Base-by-base conservation (phyloP, 1,284 basidiomycete species). In the Ganoderma leucocontextum region DNA sequence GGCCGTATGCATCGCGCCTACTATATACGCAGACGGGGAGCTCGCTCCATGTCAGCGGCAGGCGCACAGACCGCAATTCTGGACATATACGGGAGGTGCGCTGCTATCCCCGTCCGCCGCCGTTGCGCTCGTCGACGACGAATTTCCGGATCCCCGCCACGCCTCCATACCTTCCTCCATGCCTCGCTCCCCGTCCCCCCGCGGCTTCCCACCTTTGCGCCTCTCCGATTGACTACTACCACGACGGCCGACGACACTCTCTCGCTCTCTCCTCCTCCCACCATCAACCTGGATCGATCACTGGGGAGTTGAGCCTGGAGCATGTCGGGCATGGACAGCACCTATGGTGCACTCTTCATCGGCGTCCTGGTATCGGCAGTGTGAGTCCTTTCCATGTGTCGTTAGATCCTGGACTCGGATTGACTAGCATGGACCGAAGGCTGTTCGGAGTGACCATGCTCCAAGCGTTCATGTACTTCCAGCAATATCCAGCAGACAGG, bases 391-490 rank as follows among this genome's bases (percentile, higher is more conserved):
- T 22, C 38, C 19, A 36, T 33, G 22, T 52, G 4, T 13, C 58
- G 33, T n/a, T 12, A 13, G 55, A 12, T 19, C n/a, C 19, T 6
- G n/a, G 36, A 29, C 15, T 47, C 47, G 4, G 19, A 57, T 29
- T 59, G 5, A 41, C 60, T 19, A 12, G 8, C 53, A 13, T n/a
- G 10, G 19, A 2, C n/a, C 33, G 35, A 62, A 84, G 82, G n/a
- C 73, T 83, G 4, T 83, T 81, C 64, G 82, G 82, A 2, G 74
- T 82, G 38, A 82, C 82, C 4, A 78, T 80, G 63, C 76, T 84
- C 2, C 83, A 84, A 66, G 76, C 79, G 2, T 83, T 80, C 70
- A 73, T 81, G 17, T 84, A 84, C 73, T 84, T 78, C 62, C 75
- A 78, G 59, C 77, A 77, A 25, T 84, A 83, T 65, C 76, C 76